These are phyloP conservation scores for Nemania diffusa DNA, from an alignment of 2,329 filamentous ascomycete species.

Conservation along the genomic window DNA sequence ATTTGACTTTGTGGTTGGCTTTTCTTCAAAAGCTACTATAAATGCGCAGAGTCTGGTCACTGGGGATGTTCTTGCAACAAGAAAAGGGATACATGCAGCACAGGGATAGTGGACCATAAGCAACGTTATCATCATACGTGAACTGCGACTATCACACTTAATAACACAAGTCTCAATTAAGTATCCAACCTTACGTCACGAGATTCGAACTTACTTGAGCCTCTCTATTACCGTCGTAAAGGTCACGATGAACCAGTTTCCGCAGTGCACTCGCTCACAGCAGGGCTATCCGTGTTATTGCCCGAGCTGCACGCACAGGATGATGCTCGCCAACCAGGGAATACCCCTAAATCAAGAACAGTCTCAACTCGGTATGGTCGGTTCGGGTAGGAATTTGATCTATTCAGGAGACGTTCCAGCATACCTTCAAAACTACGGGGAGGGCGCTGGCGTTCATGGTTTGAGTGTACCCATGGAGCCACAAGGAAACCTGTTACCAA, in stretches of 20 bases:
- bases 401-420: not conserved
- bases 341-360: not conserved
- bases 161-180: not conserved
- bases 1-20: not conserved
- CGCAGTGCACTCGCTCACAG: not conserved
- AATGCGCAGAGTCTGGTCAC: not conserved
- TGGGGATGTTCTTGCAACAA: not conserved
- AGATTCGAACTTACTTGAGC: not conserved
- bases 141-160: not conserved
- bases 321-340: not conserved
- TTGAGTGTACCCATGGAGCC: not conserved
- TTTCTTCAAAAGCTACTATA: not conserved
- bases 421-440: not conserved
- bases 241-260: constrained; percentile 5
- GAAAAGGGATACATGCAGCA: not conserved
- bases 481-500: not conserved
- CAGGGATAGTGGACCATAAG: not conserved
- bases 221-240: too few relatives aligned
- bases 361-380: not conserved
- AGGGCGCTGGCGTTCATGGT: too few relatives aligned
- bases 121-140: not conserved
- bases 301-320: not conserved
- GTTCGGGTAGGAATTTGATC: not conserved
- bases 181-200: not conserved
- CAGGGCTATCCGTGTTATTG: constrained; percentile 5